Conservation (phyloP, 2,329 filamentous ascomycete species). For the Huntiella moniliformis region DNA sequence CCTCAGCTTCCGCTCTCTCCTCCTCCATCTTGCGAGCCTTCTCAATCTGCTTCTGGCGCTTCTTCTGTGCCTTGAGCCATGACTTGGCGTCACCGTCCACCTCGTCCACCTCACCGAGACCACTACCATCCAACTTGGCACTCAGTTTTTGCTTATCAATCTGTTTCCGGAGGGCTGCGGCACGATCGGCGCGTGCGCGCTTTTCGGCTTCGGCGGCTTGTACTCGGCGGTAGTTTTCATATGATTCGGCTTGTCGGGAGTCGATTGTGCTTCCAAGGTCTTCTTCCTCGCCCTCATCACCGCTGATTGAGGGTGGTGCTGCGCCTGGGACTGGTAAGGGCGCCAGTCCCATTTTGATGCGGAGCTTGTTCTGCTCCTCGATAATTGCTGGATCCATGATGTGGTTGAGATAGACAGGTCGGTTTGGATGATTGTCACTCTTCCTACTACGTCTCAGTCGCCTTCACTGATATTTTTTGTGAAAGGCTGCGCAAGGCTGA, state of each 20-base stretch:
- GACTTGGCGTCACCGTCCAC: constrained; percentile 63
- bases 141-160: constrained; percentile 66
- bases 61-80: constrained; percentile 82
- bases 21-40: constrained; percentile 53
- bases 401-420: constrained; percentile 3
- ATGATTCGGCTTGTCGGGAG: constrained; percentile 51
- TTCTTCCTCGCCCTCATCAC: constrained; percentile 25
- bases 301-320: constrained; percentile 17
- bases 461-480: background rate
- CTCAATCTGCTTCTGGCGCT: constrained; percentile 79
- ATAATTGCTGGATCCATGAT: constrained; percentile 54
- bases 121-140: constrained; percentile 59
- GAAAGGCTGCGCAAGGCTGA: background rate
- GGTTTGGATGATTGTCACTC: background rate
- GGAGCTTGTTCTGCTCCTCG: constrained; percentile 86
- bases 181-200: constrained; percentile 58
- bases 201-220: constrained; percentile 59
- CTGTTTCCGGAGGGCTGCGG: constrained; percentile 70
- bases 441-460: background rate
- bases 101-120: constrained; percentile 56
- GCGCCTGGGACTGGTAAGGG: constrained; percentile 68
- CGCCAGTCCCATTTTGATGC: constrained; percentile 73
- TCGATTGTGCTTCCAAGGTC: constrained; percentile 63
- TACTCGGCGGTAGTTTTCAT: constrained; percentile 50
- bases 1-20: constrained; percentile 61